Percentiles rank a stretch among this genome's conserved stretches.
phyloP scores from a whole-genome alignment of 176 grass and related monocot genomes.

The Oryza nivara region DNA sequence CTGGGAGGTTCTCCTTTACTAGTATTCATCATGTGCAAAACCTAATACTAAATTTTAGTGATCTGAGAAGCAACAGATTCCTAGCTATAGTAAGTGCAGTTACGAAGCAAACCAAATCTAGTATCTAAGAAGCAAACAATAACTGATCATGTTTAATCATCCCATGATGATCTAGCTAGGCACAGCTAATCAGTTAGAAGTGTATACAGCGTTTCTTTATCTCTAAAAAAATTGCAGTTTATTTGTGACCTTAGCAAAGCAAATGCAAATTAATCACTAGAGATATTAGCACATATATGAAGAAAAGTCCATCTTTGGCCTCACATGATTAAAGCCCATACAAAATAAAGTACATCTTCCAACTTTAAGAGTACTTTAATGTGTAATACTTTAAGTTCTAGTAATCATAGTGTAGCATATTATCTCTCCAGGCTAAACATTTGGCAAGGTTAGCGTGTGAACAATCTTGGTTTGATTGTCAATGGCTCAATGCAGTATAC shows the following conservation, averaged over 20 bases:
- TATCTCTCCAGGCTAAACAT: not conserved
- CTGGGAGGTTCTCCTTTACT: slow-evolving; percentile 58
- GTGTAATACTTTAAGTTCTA: slow-evolving; percentile 33
- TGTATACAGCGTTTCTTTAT: not conserved
- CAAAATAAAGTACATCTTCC: slow-evolving; percentile 28
- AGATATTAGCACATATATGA: not conserved
- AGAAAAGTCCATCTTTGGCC: slow-evolving; percentile 17
- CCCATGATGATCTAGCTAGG: not conserved
- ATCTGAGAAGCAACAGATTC: slow-evolving; percentile 9
- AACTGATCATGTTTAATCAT: slow-evolving; percentile 21
- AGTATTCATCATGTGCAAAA: slow-evolving; percentile 31
- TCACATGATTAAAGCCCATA: slow-evolving; percentile 47
- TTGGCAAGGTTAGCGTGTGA: slow-evolving; percentile 36
- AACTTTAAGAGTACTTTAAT: slow-evolving; percentile 29
- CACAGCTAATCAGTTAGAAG: not conserved
- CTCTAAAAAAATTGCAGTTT: not conserved
- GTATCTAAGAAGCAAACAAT: slow-evolving; percentile 15
- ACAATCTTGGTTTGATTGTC: slow-evolving; percentile 41
- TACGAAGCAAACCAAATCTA: slow-evolving; percentile 13
- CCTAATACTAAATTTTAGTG: slow-evolving; percentile 8
- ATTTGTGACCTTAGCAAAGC: slow-evolving; percentile 20
- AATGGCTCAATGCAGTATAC: slow-evolving; percentile 42
- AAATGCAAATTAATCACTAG: not conserved
- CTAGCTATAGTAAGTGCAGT: not conserved
- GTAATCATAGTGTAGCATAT: slow-evolving; percentile 29